phyloP scores from a whole-genome alignment of 1,284 basidiomycete genomes.

The Puccinia coronata region DNA sequence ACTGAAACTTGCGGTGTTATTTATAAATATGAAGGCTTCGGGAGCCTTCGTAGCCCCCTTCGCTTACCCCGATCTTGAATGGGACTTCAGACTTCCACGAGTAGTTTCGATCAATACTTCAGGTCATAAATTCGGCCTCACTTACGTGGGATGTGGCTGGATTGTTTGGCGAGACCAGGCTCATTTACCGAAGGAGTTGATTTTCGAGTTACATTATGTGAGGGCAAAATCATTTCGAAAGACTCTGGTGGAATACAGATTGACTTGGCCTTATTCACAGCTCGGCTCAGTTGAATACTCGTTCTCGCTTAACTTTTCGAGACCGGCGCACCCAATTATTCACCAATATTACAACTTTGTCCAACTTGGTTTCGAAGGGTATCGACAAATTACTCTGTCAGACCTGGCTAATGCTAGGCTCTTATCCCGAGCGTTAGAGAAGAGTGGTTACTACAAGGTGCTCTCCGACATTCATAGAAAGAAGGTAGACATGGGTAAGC shows the following conservation, averaged over 20 bases:
- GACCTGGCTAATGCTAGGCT: slow-evolving; percentile 76
- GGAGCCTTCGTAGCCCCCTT: slow-evolving; percentile 86
- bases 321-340: slow-evolving; percentile 84
- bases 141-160: slow-evolving; percentile 86
- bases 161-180: slow-evolving; percentile 75
- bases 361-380: slow-evolving; percentile 72
- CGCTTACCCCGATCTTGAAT: slow-evolving; percentile 70
- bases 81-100: slow-evolving; percentile 84
- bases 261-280: slow-evolving; percentile 52
- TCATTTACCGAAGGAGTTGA: slow-evolving; percentile 75
- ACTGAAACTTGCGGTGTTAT: slow-evolving; percentile 2
- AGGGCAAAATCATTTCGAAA: slow-evolving; percentile 59
- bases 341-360: slow-evolving; percentile 82
- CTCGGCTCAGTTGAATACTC: slow-evolving; percentile 67
- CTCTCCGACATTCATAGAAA: slow-evolving; percentile 62
- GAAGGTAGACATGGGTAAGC: slow-evolving; percentile 49
- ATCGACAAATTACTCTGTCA: slow-evolving; percentile 68
- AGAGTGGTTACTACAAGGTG: slow-evolving; percentile 70
- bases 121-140: slow-evolving; percentile 84
- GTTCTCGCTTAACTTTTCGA: slow-evolving; percentile 92
- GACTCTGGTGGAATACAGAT: not conserved
- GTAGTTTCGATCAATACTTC: slow-evolving; percentile 82
- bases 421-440: slow-evolving; percentile 81
- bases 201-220: slow-evolving; percentile 88
- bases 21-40: slow-evolving; percentile 69